These are phyloP conservation scores for Bremia lactucae DNA, from an alignment of 352 stramenopile genomes.

Conservation along the genomic window DNA sequence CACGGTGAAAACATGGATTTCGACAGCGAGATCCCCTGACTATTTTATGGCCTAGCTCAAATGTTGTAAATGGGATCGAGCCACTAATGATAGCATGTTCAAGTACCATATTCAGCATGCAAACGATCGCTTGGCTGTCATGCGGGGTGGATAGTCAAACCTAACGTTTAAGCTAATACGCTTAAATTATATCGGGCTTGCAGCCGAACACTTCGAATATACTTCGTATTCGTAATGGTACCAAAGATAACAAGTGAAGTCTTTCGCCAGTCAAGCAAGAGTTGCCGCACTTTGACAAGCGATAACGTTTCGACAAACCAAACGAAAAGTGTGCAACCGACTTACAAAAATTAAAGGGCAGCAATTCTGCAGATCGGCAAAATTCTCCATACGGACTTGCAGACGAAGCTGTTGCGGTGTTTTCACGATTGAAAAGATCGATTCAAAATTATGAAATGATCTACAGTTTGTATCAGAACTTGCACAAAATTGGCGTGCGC, in stretches of 20 bases:
- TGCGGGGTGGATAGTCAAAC: constrained; percentile 74
- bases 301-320: constrained; percentile 4
- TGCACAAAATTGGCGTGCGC: constrained; percentile 4
- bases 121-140: constrained; percentile 65
- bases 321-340: too few species aligned
- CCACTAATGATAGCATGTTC: constrained; percentile 38
- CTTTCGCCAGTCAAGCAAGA: constrained; percentile 64
- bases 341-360: too few species aligned
- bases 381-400: too few species aligned
- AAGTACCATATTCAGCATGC: constrained; percentile 80
- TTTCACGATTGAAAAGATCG: constrained; percentile 30
- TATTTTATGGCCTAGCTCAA: constrained; percentile 25
- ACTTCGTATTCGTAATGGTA: constrained; percentile 56
- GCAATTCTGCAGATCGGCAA: constrained; percentile 20
- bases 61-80: constrained; percentile 68
- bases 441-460: constrained; percentile 22
- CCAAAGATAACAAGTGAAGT: constrained; percentile 47
- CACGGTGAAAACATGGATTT: constrained; percentile 8
- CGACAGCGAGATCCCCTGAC: constrained; percentile 12
- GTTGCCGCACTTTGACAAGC: constrained; percentile 37
- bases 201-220: constrained; percentile 51
- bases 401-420: constrained; percentile 63
- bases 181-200: constrained; percentile 48
- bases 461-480: constrained; percentile 7
- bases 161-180: constrained; percentile 47